Evolutionary conservation across 192 early-diverging fungal genomes (phyloP), one percentile per base, ranked within the genome.

Genomic region (Chytriomyces confervae): DNA sequence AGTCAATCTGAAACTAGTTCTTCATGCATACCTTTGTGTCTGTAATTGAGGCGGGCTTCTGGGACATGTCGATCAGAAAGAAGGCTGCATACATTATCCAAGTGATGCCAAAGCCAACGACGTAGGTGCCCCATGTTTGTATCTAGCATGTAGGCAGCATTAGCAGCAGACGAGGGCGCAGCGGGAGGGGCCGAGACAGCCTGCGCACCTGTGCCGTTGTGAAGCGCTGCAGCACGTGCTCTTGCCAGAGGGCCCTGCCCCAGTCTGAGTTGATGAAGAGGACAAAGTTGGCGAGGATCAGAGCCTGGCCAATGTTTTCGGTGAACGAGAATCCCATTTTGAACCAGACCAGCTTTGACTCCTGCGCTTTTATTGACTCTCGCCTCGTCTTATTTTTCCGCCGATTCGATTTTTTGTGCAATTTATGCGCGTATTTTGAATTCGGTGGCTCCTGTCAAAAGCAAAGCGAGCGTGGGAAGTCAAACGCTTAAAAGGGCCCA

Each of bases 41-140:
- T 18, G 13, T 24, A 49, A 74, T 61, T 6, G 47, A 5, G n/a
- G 10, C 7, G 10, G 72, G 66, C 1, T 11, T 11, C 9, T 45
- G 36, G 10, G 66, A 62, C 53, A 74, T 44, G 47, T 74, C 72
- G 1, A 74, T 29, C 29, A 57, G 0, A 18, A 74, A 74, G 72
- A 74, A 74, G 61, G 62, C 5, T 1, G 20, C 1, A 60, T 43
- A 72, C 47, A 48, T 51, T 1, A 20, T 57, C 53, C 53, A 57
- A 3, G 53, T 57, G 53, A 57, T 57, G 11, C 13, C 53, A 20
- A 57, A 57, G 11, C 53, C 53, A 11, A 57, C 53, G 53, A 3
- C 53, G 20, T 18, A 57, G 13, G 53, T 57, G 1, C 53, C 53
- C 53, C 53, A 57, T 57, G 53, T 20, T 57, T 57, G 53, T 2